Evolutionary conservation across 2,329 filamentous ascomycete species (phyloP).

Genomic region (Aspergillus ustus): DNA sequence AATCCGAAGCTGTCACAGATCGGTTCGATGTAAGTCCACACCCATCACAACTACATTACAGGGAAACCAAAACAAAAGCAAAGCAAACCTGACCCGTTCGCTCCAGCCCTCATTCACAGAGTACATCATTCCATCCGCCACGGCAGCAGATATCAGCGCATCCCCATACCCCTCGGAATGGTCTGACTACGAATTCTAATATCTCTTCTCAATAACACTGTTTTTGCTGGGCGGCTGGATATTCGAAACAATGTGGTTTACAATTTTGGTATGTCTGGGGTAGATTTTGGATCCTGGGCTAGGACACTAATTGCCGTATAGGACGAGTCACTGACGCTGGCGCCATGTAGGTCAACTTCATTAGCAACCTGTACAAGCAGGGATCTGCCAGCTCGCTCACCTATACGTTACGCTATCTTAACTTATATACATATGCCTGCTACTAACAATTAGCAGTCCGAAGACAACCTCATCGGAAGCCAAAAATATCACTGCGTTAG

Average conservation of each 20-base stretch:
- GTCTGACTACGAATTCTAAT: background rate
- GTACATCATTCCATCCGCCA: slow-evolving; percentile 15
- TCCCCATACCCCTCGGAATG: slow-evolving; percentile 14
- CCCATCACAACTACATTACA: no score
- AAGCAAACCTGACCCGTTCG: no score
- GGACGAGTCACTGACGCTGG: slow-evolving; percentile 17
- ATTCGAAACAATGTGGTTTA: no score
- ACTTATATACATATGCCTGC: background rate
- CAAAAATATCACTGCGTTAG: slow-evolving; percentile 19
- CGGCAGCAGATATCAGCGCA: slow-evolving; percentile 12
- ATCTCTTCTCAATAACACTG: no score
- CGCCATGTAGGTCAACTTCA: slow-evolving; percentile 20
- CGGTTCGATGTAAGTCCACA: slow-evolving; percentile 21
- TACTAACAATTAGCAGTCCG: slow-evolving; percentile 2
- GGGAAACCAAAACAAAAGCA: no score
- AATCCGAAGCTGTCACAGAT: slow-evolving; percentile 14
- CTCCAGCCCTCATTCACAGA: slow-evolving; percentile 10
- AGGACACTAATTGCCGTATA: no score
- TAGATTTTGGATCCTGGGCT: no score
- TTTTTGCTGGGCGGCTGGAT: no score
- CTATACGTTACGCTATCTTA: no score
- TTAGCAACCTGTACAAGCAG: slow-evolving; percentile 19
- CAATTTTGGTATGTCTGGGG: no score
- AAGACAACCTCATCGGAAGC: slow-evolving; percentile 13
- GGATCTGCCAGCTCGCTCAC: slow-evolving; percentile 9